Evolutionary conservation across 2,329 filamentous ascomycete genomes (phyloP), one percentile per base, ranked within the genome.

Genomic region (Scleromitrula shiraiana): DNA sequence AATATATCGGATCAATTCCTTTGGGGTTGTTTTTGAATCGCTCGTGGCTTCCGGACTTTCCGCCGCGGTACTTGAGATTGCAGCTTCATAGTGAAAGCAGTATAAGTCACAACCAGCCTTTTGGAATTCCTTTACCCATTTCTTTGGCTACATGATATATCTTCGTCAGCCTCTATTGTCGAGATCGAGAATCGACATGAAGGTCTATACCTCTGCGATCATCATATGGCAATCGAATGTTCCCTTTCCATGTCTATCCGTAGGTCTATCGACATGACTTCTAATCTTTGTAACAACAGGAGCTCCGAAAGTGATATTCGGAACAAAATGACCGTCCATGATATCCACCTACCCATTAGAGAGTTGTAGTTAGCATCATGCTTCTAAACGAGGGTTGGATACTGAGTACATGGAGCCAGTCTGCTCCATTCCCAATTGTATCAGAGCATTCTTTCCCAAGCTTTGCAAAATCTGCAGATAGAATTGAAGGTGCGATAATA

Each of bases 201-300:
- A 17, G 17, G 2, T 23, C 17, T 29, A 9, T 75, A 91, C 88
- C 84, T 98, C 91, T 62, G 88, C 82, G 65, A 98, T 95, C 93
- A 98, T 98, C 93, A 98, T 97, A 70, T 98, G 93, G 76, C 93
- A 98, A 70, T 98, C 93, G 66, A 98, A 98, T 12, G 91, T 97
- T 53, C 93, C 93, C 59, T 83, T 85, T 45, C 86, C 89, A 57
- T 84, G 74, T 27, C 76, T 76, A 43, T 76, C 72, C 33, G 74
- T 74, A 3, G 89, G 90, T 58, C 77, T 76, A 49, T 88, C 83
- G 60, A 98, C 90, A 62, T 95, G 86, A 38, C 78, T 75, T 54
- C 93, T 82, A 61, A 98, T 93, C 73, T 91, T 95, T 59, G 88
- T 91, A 38, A 98, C 93, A 30, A 98, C 89, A 5, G 91, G 90